Conservation (phyloP, 768 basidiomycete species). For the Mrakia hoshinonis region DNA sequence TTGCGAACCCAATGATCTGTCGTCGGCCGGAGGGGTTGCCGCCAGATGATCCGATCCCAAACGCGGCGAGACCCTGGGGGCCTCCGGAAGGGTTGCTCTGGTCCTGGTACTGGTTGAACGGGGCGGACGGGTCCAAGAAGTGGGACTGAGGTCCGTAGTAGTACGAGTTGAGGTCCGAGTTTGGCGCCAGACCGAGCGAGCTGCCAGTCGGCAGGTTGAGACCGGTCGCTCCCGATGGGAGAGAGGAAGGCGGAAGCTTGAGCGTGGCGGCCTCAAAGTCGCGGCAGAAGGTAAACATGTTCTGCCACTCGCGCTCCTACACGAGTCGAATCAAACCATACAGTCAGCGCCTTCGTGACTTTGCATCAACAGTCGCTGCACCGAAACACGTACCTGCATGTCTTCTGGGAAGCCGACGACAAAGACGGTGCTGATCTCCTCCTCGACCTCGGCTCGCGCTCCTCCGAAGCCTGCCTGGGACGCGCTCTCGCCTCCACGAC, state of each 20-base stretch:
- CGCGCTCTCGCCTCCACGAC: not conserved
- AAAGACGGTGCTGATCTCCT: slow-evolving; percentile 94
- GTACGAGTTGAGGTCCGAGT: slow-evolving; percentile 13
- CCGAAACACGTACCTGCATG: slow-evolving; percentile 72
- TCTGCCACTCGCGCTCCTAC: slow-evolving; percentile 97
- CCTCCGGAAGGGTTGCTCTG: not conserved
- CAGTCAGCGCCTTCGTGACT: slow-evolving; percentile 10
- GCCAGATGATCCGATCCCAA: slow-evolving; percentile 35
- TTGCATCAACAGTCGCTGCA: no score
- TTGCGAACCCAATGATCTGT: slow-evolving; percentile 97
- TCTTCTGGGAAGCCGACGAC: slow-evolving; percentile 99
- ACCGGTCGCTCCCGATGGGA: not conserved
- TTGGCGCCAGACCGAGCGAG: not conserved
- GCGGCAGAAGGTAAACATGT: slow-evolving; percentile 93
- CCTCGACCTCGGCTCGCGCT: slow-evolving; percentile 39
- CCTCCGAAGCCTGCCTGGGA: slow-evolving; percentile 8
- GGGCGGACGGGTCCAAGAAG: slow-evolving; percentile 9
- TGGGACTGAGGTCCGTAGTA: slow-evolving; percentile 4
- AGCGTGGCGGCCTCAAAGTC: slow-evolving; percentile 97
- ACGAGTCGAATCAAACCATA: no score
- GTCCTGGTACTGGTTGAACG: slow-evolving; percentile 15
- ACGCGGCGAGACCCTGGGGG: not conserved
- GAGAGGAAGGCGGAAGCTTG: slow-evolving; percentile 60
- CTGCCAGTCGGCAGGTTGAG: not conserved
- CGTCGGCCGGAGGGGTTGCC: slow-evolving; percentile 53